Base-by-base conservation (phyloP, 2,329 filamentous ascomycete genomes). In the Geoglossum cookeanum region DNA sequence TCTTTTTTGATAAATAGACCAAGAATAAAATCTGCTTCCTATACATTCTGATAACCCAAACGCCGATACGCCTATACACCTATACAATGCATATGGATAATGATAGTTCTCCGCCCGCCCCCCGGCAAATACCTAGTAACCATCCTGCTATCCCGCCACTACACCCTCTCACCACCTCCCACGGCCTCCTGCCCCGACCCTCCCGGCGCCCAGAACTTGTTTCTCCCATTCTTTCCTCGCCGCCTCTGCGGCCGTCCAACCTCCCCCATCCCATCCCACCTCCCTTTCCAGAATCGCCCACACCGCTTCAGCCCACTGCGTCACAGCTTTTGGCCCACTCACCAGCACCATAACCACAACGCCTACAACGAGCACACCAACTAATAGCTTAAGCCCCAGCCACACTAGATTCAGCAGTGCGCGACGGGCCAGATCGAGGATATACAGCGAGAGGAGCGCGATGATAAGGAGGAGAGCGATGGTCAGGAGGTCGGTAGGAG, bases 331-430 rank as follows among this genome's bases (percentile, higher is more conserved):
- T 55, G 63, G 56, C 0, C 70, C 70, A 9, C 66, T 64, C 22
- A 58, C 62, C 60, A 77, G 84, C 3, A 84, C 73, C 59, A 76
- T 74, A 17, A 81, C 71, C 0, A 74, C 74, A 0, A 81, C 47
- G 0, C 75, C 73, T 3, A 75, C 70, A 1, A 90, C 62, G 1
- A 52, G 72, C 67, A 1, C 76, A 77, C 80, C 81, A 92, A 61
- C 88, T 80, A 1, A 67, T 47, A 88, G 62, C 29, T 77, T 71
- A 61, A 87, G 68, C 9, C 75, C 74, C 57, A 94, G 66, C n/a
- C 78, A 73, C 56, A 88, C 78, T 80, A 87, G 88, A 72, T 83
- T 94, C 65, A 88, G 72, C 58, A 94, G 74, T 22, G 87, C 71
- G 59, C 87, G 78, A 60, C 82, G 80, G 17, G 88, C 72, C 72